Conservation (phyloP, 1,139 yeast genomes). For the Yamadazyma songkhlaensis region DNA sequence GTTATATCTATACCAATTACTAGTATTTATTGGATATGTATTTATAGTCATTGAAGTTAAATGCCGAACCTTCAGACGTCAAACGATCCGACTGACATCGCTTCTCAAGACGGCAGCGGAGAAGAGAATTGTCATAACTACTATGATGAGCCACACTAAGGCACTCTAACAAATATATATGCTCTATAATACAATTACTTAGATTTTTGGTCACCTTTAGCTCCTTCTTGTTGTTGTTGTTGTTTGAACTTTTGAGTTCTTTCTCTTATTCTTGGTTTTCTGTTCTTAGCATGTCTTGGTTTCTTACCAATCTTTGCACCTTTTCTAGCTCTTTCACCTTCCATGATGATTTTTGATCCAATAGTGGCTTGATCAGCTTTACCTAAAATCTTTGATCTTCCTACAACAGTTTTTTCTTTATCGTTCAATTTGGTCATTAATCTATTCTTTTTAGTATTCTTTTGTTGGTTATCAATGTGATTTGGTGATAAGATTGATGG, state of each 20-base stretch:
- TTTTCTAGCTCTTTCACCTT: slow-evolving; percentile 69
- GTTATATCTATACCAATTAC: no score
- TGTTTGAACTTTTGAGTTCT: slow-evolving; percentile 46
- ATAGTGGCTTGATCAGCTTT: slow-evolving; percentile 74
- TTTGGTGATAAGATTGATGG: slow-evolving; percentile 47
- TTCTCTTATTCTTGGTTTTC: slow-evolving; percentile 67
- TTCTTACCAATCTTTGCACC: slow-evolving; percentile 42
- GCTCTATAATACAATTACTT: background rate
- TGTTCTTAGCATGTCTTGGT: slow-evolving; percentile 34
- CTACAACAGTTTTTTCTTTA: slow-evolving; percentile 70
- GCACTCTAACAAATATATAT: background rate
- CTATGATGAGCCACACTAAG: background rate
- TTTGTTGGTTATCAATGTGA: slow-evolving; percentile 35
- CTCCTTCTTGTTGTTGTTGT: background rate
- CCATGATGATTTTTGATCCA: slow-evolving; percentile 27
- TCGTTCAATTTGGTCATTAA: slow-evolving; percentile 41
- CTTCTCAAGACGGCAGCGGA: no score
- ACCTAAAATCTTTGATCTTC: slow-evolving; percentile 77
- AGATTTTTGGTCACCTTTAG: background rate
- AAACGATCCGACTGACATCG: no score
- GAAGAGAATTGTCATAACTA: no score
- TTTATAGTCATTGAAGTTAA: no score
- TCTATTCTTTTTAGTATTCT: slow-evolving; percentile 19
- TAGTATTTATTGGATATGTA: no score
- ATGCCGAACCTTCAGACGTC: no score